phyloP scores from a whole-genome alignment of 2,329 filamentous ascomycete species.

The Westerdykella ornata region DNA sequence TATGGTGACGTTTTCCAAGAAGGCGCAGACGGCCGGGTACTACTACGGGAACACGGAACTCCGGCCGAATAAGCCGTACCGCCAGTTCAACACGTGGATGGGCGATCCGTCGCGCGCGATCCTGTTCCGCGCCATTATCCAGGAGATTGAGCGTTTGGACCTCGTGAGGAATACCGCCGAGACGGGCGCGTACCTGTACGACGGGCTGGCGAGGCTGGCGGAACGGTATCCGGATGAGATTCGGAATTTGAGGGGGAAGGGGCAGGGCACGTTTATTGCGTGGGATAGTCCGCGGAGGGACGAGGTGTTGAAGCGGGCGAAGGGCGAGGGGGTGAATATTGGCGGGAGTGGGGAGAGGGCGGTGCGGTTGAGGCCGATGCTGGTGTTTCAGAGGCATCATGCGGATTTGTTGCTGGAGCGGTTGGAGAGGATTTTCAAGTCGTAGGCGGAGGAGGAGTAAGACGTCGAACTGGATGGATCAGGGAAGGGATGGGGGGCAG shows the following conservation, averaged over 20 bases:
- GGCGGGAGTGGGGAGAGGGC: conserved; percentile 71
- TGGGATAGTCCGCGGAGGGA: conserved; percentile 80
- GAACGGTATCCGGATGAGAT: conserved; percentile 69
- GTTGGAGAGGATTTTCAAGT: conserved; percentile 65
- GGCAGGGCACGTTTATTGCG: conserved; percentile 85
- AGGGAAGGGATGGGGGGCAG: too few species aligned
- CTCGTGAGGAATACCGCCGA: conserved; percentile 73
- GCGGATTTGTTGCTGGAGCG: conserved; percentile 75
- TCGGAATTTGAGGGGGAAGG: conserved; percentile 77
- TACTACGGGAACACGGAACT: conserved; percentile 78
- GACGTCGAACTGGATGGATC: too few species aligned
- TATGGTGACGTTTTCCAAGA: conserved; percentile 94
- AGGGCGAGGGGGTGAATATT: conserved; percentile 77
- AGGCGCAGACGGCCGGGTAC: conserved; percentile 89
- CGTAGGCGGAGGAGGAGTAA: conserved; percentile 7
- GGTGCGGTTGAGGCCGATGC: conserved; percentile 78
- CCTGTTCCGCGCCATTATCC: conserved; percentile 77
- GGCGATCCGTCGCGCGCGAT: conserved; percentile 80
- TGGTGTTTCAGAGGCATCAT: conserved; percentile 87
- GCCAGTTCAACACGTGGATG: conserved; percentile 98
- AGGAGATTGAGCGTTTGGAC: conserved; percentile 68
- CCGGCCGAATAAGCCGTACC: conserved; percentile 85
- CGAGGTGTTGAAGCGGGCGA: conserved; percentile 70
- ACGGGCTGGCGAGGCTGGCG: conserved; percentile 60
- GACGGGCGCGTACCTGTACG: conserved; percentile 73